Evolutionary conservation across 2,329 filamentous ascomycete species (phyloP), one percentile per base, ranked within the genome.

Genomic region (Zymoseptoria tritici): DNA sequence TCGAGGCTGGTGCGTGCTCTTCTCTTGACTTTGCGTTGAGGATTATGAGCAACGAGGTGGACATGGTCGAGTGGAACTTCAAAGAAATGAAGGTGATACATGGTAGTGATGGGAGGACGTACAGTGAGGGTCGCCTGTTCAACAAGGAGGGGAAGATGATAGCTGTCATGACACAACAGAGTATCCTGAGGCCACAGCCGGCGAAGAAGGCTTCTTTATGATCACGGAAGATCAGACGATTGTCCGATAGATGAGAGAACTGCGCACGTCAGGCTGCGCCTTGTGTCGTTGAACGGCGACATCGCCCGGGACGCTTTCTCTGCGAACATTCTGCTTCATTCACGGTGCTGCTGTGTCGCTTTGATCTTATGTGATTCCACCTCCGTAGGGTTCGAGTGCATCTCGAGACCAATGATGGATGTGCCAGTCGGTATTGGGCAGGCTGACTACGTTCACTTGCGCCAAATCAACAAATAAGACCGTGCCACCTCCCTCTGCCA

Each of bases 11-110:
- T 6, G 78, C 79, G 2, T 79, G 76, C 56, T 77, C 76, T 2
- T 77, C 74, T 9, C 64, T 82, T n/a, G 80, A 83, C 62, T 82
- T 82, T 66, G 75, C 81, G 3, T 59, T 83, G 58, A 70, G 80
- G 0, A 63, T 80, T 6, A 78, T 80, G 60, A 68, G 67, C 1
- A 73, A 71, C 0, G 71, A 74, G 0, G 58, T 79, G 0, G 71
- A 79, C 56, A 8, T 80, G 50, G 63, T 66, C 6, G 54, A 72
- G 21, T 83, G 80, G 79, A 71, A 76, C 65, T 57, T 82, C 46
- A 69, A 72, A 50, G 77, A 81, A 70, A 69, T 76, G 31, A 71
- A 60, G 53, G 77, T 76, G 0, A 66, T 69, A 9, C 70, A 70
- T 1, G 80, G 69, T 1, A 74, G 70, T 0, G 70, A 70, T 21